Evolutionary conservation across 805 yeast species (phyloP), one percentile per base, ranked within the genome.

Genomic region (Candida coquimbonensis): DNA sequence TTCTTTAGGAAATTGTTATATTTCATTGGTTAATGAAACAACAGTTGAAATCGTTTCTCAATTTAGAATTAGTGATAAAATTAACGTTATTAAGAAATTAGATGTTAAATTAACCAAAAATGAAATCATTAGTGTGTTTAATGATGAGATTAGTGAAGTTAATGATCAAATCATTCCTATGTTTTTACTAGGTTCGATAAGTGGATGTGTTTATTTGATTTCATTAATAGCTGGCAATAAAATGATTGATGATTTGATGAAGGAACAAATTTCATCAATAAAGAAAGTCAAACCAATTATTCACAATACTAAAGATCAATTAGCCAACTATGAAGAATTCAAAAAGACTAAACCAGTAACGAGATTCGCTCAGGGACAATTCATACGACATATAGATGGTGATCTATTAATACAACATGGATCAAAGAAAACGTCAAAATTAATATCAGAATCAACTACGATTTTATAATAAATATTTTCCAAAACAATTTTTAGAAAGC

Each of bases 141-240:
- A 25, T 32, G 39, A 32, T 4, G 13, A 29, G 6, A 29, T 29
- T 29, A 31, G 7, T 4, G 38, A 16, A 1, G 17, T 16, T n/a
- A 36, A 25, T 5, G 9, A 27, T 5, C 44, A 43, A n/a, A 37
- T 55, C 17, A 31, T 49, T 4, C 62, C 63, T 4, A 34, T 57
- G 16, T 52, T 54, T 36, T 17, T 59, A 0, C 26, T 57, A 12
- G 64, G 64, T 7, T 50, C 64, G 4, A 44, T 53, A 11, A 44
- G 41, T 49, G 65, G 65, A 7, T 59, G 55, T 1, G 16, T 60
- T 7, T 59, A 57, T 37, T 42, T 49, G 21, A n/a, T 60, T 12
- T 57, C 57, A 25, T 5, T 52, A 31, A 49, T 49, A 4, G 39
- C 52, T 3, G 44, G 33, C 31, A 9, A 5, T 13, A 40, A 40